These are phyloP conservation scores for Populus tomentosa DNA, from an alignment of 441 rosid genomes.

Conservation along the genomic window DNA sequence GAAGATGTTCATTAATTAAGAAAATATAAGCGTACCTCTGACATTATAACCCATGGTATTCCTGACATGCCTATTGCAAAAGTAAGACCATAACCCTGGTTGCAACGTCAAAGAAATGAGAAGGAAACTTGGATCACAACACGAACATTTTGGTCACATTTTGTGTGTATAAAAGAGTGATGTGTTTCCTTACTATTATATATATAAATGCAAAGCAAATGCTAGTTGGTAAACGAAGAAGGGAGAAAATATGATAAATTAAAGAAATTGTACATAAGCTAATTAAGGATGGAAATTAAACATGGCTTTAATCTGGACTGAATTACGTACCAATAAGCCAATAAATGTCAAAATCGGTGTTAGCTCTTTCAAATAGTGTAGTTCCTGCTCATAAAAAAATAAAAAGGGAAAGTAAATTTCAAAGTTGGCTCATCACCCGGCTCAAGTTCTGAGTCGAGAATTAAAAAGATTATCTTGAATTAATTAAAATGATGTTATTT, in stretches of 20 bases:
- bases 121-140: too few relatives aligned
- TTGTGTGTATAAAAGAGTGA: too few relatives aligned
- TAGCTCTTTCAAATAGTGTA: conserved; percentile 26
- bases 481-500: too few relatives aligned
- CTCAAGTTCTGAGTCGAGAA: too few relatives aligned
- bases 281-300: not conserved
- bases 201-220: too few relatives aligned
- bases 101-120: not conserved
- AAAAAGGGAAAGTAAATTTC: not conserved
- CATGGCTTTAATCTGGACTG: not conserved
- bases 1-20: not conserved
- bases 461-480: too few relatives aligned
- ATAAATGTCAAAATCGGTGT: conserved; percentile 40
- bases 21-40: conserved; percentile 36
- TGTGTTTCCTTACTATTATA: too few relatives aligned
- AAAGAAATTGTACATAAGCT: too few relatives aligned
- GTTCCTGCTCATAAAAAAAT: conserved; percentile 28
- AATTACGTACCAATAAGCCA: not conserved
- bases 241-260: not conserved
- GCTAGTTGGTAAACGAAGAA: not conserved
- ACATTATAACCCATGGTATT: too few relatives aligned
- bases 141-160: too few relatives aligned
- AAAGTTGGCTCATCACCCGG: too few relatives aligned
- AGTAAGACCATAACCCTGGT: conserved; percentile 25
- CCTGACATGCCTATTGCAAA: conserved; percentile 41